Conservation (phyloP, 2,329 filamentous ascomycete genomes). For the Fusarium xyrophilum region DNA sequence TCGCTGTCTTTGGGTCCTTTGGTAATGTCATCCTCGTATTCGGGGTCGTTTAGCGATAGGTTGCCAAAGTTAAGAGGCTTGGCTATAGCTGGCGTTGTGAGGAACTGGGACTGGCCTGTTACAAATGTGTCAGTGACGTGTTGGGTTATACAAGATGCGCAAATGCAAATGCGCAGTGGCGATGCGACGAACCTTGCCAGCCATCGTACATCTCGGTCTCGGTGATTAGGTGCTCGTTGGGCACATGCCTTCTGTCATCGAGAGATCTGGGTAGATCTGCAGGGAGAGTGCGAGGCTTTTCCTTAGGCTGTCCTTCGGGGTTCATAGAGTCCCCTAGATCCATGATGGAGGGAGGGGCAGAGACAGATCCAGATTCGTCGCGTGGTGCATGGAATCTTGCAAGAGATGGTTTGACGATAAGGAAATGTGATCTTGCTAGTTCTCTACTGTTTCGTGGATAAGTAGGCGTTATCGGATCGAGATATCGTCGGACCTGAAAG, state of each 20-base stretch:
- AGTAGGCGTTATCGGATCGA: neutral
- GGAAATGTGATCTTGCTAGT: neutral
- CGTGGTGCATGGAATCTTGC: constrained; percentile 45
- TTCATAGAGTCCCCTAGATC: constrained; percentile 61
- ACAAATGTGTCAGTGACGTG: constrained; percentile 38
- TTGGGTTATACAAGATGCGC: constrained; percentile 27
- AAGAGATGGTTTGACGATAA: constrained; percentile 1
- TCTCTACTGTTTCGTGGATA: neutral
- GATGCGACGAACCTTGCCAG: constrained; percentile 77
- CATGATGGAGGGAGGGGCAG: constrained; percentile 59
- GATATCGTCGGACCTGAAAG: constrained; percentile 7
- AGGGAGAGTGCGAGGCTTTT: constrained; percentile 67
- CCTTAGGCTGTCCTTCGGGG: constrained; percentile 48
- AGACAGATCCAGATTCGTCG: constrained; percentile 38
- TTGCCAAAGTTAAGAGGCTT: constrained; percentile 84
- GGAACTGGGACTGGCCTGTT: constrained; percentile 91
- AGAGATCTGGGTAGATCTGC: constrained; percentile 88
- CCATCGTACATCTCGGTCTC: constrained; percentile 99
- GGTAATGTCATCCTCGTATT: constrained; percentile 68
- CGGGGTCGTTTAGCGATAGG: constrained; percentile 81
- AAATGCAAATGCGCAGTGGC: constrained; percentile 15
- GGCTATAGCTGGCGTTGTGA: constrained; percentile 83
- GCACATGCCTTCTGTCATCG: constrained; percentile 79
- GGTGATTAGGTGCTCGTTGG: constrained; percentile 66
- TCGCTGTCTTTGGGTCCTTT: constrained; percentile 77